Base-by-base conservation (phyloP, 140 eudicot species). In the Ambrosia hybrid region DNA sequence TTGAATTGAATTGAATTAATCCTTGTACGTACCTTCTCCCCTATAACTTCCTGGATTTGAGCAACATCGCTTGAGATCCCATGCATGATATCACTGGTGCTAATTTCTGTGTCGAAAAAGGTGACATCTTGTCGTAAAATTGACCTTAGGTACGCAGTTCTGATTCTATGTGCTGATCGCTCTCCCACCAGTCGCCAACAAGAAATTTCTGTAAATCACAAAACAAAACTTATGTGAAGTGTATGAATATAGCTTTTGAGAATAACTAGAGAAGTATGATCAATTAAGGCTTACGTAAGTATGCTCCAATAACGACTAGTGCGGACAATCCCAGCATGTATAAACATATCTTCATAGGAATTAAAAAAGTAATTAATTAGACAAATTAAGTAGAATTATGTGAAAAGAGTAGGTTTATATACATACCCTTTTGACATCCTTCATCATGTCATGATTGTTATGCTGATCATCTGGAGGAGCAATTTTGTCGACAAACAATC, bases 21-120 rank as follows among this genome's bases (percentile, higher is more conserved):
- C 76, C 37, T 43, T 59, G 26, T 21, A 21, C 26, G 53, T 26
- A 87, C 96, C 96, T 90, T 90, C 61, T 90, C 96, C 14, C 91
- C 91, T 94, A 90, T 87, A 43, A 90, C 96, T 87, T 90, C 95
- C 80, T 90, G 96, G 73, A 90, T 90, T 77, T 90, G 96, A 74
- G 96, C 96, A 16, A 90, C 96, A 73, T 90, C 96, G 17, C 89
- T 90, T 63, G 96, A 90, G 83, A 90, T 87, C 64, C 96, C 96
- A 69, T 90, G 96, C 96, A 90, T 90, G 79, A 90, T 85, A 38
- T 90, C 95, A 57, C 96, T 77, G 6, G 96, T 90, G 56, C 85
- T 85, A 33, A 83, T 79, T 37, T 84, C 82, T 13, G 96, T 90
- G 76, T 90, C 96, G 16, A 85, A 90, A 74, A 87, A 90, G 21